Evolutionary conservation across 2,329 filamentous ascomycete genomes (phyloP).

Genomic region (Zasmidium citrigriseum): DNA sequence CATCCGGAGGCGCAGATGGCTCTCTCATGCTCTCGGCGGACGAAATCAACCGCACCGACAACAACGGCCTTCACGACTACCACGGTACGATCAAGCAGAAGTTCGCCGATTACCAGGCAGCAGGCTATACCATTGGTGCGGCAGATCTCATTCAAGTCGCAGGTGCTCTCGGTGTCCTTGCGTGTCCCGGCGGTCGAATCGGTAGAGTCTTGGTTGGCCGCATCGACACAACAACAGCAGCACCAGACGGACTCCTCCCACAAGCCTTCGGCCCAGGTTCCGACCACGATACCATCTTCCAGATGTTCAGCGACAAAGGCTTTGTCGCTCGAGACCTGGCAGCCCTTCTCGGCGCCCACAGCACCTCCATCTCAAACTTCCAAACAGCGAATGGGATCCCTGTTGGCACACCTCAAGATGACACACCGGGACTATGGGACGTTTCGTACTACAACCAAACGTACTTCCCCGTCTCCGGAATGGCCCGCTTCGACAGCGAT

Average conservation of each 20-base stretch:
- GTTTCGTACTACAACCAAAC: slow-evolving; percentile 49
- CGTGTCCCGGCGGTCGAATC: slow-evolving; percentile 55
- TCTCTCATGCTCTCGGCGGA: slow-evolving; percentile 40
- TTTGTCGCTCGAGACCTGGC: slow-evolving; percentile 53
- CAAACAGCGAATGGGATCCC: slow-evolving; percentile 25
- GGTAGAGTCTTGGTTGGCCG: slow-evolving; percentile 55
- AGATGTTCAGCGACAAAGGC: slow-evolving; percentile 53
- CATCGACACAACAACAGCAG: slow-evolving; percentile 43
- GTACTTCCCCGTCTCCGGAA: slow-evolving; percentile 25
- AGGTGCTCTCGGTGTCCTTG: slow-evolving; percentile 47
- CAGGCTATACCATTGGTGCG: slow-evolving; percentile 41
- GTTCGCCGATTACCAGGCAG: slow-evolving; percentile 32
- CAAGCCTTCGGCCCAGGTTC: slow-evolving; percentile 40
- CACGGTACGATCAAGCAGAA: slow-evolving; percentile 42
- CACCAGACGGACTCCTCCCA: slow-evolving; percentile 50
- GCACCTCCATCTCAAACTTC: slow-evolving; percentile 49
- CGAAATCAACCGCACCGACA: slow-evolving; percentile 39
- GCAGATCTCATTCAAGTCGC: slow-evolving; percentile 59
- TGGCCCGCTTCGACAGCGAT: slow-evolving; percentile 36
- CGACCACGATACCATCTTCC: slow-evolving; percentile 42
- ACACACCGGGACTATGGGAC: slow-evolving; percentile 54
- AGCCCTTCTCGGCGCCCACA: slow-evolving; percentile 58
- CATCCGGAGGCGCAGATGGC: slow-evolving; percentile 43
- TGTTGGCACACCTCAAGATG: slow-evolving; percentile 47
- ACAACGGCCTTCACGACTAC: slow-evolving; percentile 50